Percentiles rank a stretch among this genome's conserved stretches.
These are phyloP conservation scores for Fraxinus angustifolia DNA, from an alignment of 305 asterid genomes.

Conservation along the genomic window DNA sequence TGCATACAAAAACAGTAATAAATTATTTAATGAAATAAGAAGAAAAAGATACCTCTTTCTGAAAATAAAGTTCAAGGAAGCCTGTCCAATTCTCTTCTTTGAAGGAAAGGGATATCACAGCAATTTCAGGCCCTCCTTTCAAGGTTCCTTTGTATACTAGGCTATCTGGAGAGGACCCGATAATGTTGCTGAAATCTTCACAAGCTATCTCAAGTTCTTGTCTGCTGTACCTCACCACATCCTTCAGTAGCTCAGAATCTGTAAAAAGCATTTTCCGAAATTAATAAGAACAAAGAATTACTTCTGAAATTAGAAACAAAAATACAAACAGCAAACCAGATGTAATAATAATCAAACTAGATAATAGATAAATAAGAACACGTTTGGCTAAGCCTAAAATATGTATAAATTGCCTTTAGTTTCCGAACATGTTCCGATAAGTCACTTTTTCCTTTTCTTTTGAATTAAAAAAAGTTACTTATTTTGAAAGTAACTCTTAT, in stretches of 20 bases:
- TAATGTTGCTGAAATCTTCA: conserved; percentile 98
- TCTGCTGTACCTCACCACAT: conserved; percentile 62
- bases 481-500: neutral
- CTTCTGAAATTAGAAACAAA: neutral
- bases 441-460: neutral
- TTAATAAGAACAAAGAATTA: neutral
- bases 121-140: conserved; percentile 85
- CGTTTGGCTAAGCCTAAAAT: neutral
- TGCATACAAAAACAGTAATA: neutral
- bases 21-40: neutral
- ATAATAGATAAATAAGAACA: neutral
- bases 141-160: conserved; percentile 81
- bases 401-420: neutral
- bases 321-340: neutral
- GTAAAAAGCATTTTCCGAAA: conserved; percentile 17
- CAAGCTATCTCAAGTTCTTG: conserved; percentile 95
- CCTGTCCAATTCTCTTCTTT: conserved; percentile 89
- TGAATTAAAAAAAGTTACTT: neutral
- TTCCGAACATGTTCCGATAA: neutral
- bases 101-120: conserved; percentile 78
- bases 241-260: conserved; percentile 75
- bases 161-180: conserved; percentile 84
- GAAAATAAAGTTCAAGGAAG: conserved; percentile 89
- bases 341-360: neutral
- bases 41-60: conserved; percentile 55